Evolutionary conservation across 768 basidiomycete species (phyloP), one percentile per base, ranked within the genome.

Genomic region (Auricularia heimuer): DNA sequence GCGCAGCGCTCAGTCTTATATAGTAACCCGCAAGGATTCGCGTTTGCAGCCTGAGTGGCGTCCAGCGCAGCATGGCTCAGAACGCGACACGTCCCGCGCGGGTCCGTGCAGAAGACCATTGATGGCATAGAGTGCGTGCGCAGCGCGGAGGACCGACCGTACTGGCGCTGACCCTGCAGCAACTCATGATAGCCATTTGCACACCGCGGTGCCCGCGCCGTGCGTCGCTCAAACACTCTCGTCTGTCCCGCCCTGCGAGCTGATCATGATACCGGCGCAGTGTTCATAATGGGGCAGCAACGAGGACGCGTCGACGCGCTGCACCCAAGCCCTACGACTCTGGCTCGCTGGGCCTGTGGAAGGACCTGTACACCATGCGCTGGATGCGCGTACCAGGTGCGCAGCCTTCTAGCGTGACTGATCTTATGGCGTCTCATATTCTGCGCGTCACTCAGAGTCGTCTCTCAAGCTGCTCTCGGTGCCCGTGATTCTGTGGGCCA

Each of bases 371-470:
- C 69, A 78, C 81, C 0, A 73, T 80, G 14, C 78, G 84, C 69
- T 96, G 94, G 94, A 85, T 87, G 64, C 74, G 88, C 18, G 79
- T 89, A 24, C 92, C 93, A 8, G 73, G 92, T 89, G 39, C 39
- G 39, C 12, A 14, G 62, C 64, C 82, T 79, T 11, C 1, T 18
- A 8, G 18, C 6, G 6, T 21, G 4, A 14, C 47, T 21, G 6
- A 18, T 8, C 6, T 6, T 1, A 18, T 18, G 18, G 10, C 47
- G 16, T 51, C 47, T 51, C 18, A 51, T 18, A 21, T 21, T 29
- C 29, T 29, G 29, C 29, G 29, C 29, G 29, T 29, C 29, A 29
- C 29, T 29, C 68, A 90, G 89, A 73, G 12, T 82, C 83, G 4
- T 83, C 92, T 0, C 75, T 92, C 73, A 87, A 87, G 67, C 72